A percentile compares a stretch with the other conserved stretches of the same genome.
Evolutionary conservation across 768 basidiomycete species (phyloP).

Genomic region (Rhizopogon vesiculosus): DNA sequence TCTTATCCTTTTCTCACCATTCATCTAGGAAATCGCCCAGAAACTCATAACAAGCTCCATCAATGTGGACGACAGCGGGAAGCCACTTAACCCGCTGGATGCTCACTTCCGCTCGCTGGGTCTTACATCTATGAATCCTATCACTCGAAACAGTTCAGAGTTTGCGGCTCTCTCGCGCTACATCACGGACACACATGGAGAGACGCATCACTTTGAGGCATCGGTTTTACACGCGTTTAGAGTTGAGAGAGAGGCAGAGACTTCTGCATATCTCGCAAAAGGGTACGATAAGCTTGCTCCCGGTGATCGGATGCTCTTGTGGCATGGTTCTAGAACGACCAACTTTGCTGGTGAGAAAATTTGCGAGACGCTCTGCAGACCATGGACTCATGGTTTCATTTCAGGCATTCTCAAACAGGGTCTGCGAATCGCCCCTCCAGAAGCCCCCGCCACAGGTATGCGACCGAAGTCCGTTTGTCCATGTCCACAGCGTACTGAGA

Average conservation of each 20-base stretch:
- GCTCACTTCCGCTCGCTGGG: slow-evolving; percentile 48
- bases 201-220: slow-evolving; percentile 46
- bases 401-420: slow-evolving; percentile 58
- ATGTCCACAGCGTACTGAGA: neutral
- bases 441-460: slow-evolving; percentile 48
- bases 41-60: slow-evolving; percentile 43
- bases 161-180: slow-evolving; percentile 45
- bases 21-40: slow-evolving; percentile 48
- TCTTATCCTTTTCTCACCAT: neutral
- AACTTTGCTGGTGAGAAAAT: slow-evolving; percentile 49
- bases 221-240: slow-evolving; percentile 44
- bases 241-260: slow-evolving; percentile 42
- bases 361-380: neutral
- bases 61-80: slow-evolving; percentile 36
- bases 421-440: slow-evolving; percentile 59
- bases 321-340: slow-evolving; percentile 61
- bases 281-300: slow-evolving; percentile 38
- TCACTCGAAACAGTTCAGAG: slow-evolving; percentile 36
- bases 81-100: slow-evolving; percentile 52
- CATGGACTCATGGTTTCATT: neutral
- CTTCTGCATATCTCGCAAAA: slow-evolving; percentile 37
- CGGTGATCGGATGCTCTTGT: slow-evolving; percentile 53
- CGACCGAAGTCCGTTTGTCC: neutral
- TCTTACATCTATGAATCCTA: slow-evolving; percentile 47
- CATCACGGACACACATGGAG: slow-evolving; percentile 50